These are phyloP conservation scores for Setomelanomma holmii DNA, from an alignment of 2,329 filamentous ascomycete genomes.

Conservation along the genomic window DNA sequence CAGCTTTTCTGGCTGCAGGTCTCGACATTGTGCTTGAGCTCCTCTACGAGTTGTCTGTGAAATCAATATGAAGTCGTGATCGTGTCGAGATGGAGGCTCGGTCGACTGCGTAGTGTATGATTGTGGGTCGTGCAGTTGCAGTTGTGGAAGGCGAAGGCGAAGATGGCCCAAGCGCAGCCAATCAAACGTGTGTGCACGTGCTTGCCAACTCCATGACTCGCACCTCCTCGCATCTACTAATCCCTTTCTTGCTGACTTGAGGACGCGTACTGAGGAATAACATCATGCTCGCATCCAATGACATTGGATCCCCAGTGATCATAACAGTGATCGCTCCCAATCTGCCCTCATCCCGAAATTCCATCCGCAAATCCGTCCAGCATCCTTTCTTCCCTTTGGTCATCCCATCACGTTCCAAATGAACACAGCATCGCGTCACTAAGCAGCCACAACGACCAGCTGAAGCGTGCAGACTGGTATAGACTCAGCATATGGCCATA, in stretches of 20 bases:
- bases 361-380: background rate
- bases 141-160: background rate
- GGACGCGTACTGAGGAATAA: too few species aligned
- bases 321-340: too few species aligned
- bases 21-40: slow-evolving; percentile 49
- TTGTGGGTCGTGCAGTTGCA: background rate
- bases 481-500: background rate
- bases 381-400: background rate
- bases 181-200: slow-evolving; percentile 17
- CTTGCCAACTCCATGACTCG: too few species aligned
- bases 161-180: slow-evolving; percentile 9
- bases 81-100: background rate
- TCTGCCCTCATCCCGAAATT: too few species aligned
- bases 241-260: too few species aligned
- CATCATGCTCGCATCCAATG: too few species aligned
- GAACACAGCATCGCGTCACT: background rate
- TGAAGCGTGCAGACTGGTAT: background rate
- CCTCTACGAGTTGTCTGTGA: background rate
- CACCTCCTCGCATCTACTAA: too few species aligned
- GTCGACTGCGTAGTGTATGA: background rate
- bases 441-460: background rate
- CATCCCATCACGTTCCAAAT: background rate
- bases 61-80: background rate
- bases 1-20: slow-evolving; percentile 59
- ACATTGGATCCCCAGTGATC: too few species aligned